Percentiles rank a stretch among this genome's conserved stretches.
Conservation (phyloP, 768 basidiomycete species). For the Suillus americanus region DNA sequence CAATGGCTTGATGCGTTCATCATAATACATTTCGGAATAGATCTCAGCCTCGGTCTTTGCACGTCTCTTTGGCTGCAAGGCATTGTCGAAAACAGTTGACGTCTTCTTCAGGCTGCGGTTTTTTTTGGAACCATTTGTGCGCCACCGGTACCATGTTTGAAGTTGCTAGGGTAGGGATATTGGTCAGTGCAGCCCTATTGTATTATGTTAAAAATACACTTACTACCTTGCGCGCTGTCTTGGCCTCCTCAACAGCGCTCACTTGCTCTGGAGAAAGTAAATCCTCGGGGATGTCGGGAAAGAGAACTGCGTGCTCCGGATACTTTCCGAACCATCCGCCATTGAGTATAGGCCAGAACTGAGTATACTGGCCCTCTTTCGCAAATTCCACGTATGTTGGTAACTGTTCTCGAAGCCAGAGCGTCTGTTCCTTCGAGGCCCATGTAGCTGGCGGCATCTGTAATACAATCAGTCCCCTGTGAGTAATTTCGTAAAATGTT, state of each 20-base stretch:
- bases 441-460: background rate
- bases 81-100: background rate
- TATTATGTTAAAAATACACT: background rate
- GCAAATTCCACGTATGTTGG: background rate
- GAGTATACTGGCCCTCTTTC: background rate
- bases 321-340: background rate
- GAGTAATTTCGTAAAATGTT: background rate
- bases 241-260: background rate
- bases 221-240: background rate
- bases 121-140: background rate
- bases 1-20: slow-evolving; percentile 2
- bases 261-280: background rate
- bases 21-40: background rate
- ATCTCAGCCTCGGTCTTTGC: background rate
- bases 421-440: background rate
- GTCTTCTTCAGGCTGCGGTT: background rate
- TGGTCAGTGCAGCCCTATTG: background rate
- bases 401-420: background rate
- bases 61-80: background rate
- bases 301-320: background rate
- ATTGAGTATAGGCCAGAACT: background rate
- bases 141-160: background rate
- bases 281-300: background rate
- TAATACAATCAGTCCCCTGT: background rate
- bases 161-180: background rate